phyloP scores from a whole-genome alignment of 768 basidiomycete species.

The Dentipellis sp. region DNA sequence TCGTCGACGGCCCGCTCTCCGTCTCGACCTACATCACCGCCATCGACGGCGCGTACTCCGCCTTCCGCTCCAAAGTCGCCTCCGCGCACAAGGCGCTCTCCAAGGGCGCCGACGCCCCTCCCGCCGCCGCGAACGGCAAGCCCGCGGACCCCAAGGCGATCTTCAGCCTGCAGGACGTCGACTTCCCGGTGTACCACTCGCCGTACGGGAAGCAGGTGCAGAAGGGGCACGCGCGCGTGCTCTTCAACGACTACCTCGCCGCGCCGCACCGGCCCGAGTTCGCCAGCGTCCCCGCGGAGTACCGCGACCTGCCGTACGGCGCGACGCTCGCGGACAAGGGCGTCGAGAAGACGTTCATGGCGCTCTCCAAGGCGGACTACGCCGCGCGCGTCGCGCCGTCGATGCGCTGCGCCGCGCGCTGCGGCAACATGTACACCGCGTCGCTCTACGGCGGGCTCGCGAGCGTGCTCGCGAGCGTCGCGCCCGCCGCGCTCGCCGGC shows the following conservation, averaged over 20 bases:
- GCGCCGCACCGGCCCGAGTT: constrained; percentile 63
- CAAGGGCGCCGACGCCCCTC: constrained; percentile 18
- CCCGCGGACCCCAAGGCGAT: constrained; percentile 27
- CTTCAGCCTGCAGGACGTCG: constrained; percentile 70
- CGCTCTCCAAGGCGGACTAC: constrained; percentile 68
- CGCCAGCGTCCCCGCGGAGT: constrained; percentile 59
- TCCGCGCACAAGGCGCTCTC: constrained; percentile 33
- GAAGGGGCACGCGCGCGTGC: constrained; percentile 88
- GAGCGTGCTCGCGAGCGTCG: constrained; percentile 68
- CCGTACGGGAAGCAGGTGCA: constrained; percentile 99
- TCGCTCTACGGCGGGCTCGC: constrained; percentile 93
- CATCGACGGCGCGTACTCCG: constrained; percentile 80
- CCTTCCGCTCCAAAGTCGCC: constrained; percentile 75
- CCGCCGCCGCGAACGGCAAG: constrained; percentile 25
- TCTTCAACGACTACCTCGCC: constrained; percentile 87
- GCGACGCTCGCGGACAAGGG: constrained; percentile 87
- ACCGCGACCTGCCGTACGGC: constrained; percentile 56
- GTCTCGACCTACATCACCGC: constrained; percentile 93
- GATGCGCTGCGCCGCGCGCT: constrained; percentile 81
- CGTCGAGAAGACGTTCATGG: constrained; percentile 90
- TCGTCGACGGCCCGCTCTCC: constrained; percentile 95
- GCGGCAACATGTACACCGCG: constrained; percentile 99
- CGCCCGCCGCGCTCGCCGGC: constrained; percentile 58
- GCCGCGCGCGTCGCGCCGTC: constrained; percentile 66
- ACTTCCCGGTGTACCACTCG: constrained; percentile 93